phyloP scores from a whole-genome alignment of 345 rosid genomes.

The Luvunga scandens region DNA sequence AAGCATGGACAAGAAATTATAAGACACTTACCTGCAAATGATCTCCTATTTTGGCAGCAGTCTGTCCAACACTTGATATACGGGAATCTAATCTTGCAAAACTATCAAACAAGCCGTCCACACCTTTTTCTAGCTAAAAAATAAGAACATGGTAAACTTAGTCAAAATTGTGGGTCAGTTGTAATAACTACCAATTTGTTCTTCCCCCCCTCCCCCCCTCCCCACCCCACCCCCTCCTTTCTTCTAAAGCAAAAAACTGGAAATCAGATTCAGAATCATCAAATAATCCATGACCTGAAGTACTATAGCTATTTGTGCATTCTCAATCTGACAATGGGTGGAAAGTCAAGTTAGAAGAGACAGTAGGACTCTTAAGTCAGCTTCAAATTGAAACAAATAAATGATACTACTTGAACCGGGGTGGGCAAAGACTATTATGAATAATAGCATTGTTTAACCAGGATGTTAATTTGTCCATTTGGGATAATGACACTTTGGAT shows the following conservation, averaged over 20 bases:
- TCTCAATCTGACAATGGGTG: background rate
- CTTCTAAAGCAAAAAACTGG: background rate
- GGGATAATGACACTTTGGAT: background rate
- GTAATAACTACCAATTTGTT: too few species aligned
- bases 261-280: slow-evolving; percentile 12
- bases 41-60: slow-evolving; percentile 99
- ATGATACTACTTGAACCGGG: background rate
- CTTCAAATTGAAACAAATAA: background rate
- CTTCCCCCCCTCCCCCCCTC: too few species aligned
- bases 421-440: background rate
- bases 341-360: background rate
- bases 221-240: too few species aligned
- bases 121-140: slow-evolving; percentile 85
- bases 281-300: background rate
- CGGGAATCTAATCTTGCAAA: slow-evolving; percentile 91
- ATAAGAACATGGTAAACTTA: slow-evolving; percentile 2
- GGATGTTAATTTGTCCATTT: background rate
- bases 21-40: slow-evolving; percentile 76
- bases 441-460: background rate
- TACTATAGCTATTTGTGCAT: background rate
- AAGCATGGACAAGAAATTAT: background rate
- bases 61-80: slow-evolving; percentile 98
- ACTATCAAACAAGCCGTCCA: slow-evolving; percentile 87
- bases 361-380: background rate
- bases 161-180: background rate